Percentiles rank a stretch among this genome's conserved stretches.
Conservation (phyloP, 2,329 filamentous ascomycete species). For the Plenodomus biglobosus region DNA sequence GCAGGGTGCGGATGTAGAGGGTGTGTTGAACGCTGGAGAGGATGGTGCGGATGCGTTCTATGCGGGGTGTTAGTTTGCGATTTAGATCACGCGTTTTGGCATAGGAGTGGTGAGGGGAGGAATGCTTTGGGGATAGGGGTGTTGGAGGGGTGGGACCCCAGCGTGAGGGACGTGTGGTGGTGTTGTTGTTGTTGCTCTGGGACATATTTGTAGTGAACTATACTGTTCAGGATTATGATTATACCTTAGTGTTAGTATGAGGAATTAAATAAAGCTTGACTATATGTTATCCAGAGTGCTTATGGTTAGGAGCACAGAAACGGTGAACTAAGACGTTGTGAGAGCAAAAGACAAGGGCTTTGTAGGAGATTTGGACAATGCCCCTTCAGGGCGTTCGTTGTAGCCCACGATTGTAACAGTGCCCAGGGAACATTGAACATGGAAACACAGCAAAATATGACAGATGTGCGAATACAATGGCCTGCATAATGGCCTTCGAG, state of each 20-base stretch:
- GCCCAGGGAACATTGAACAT: background rate
- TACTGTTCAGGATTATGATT: too few species aligned
- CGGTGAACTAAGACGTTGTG: background rate
- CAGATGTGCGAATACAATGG: background rate
- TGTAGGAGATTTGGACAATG: background rate
- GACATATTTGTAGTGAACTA: background rate
- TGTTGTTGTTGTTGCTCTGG: background rate
- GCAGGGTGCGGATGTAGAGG: background rate
- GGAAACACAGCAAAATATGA: background rate
- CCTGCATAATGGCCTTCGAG: too few species aligned
- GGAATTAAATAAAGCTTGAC: background rate
- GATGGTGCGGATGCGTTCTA: background rate
- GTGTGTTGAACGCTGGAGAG: background rate
- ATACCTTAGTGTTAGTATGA: background rate
- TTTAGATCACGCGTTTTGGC: too few species aligned
- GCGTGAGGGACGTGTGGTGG: background rate
- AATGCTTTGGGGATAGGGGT: background rate
- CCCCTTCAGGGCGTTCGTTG: background rate
- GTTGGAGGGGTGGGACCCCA: background rate
- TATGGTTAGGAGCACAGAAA: background rate
- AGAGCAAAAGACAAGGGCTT: background rate
- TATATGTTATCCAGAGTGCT: background rate
- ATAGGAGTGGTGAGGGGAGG: background rate
- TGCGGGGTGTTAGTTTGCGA: background rate
- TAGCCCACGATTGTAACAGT: background rate